A percentile compares a stretch with the other conserved stretches of the same genome.
Evolutionary conservation across 2,329 filamentous ascomycete species (phyloP).

Genomic region (Neonectria neomacrospora): DNA sequence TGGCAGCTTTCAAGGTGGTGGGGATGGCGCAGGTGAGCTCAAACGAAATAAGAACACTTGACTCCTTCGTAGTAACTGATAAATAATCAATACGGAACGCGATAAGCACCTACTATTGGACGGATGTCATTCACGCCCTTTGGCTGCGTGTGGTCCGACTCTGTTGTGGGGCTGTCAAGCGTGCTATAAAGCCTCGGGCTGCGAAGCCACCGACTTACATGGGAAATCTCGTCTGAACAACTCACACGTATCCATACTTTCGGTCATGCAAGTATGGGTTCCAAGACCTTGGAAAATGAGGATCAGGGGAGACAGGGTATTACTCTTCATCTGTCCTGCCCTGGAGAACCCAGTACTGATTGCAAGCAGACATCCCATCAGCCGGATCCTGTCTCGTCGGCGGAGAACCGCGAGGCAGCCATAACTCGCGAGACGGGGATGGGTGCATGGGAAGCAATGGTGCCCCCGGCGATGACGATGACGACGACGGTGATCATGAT

Average conservation of each 20-base stretch:
- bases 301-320: not conserved
- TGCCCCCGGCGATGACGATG: not conserved
- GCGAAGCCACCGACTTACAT: not conserved
- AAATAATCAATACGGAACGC: no score
- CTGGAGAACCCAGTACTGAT: not conserved
- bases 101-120: no score
- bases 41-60: no score
- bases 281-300: not conserved
- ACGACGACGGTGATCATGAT: not conserved
- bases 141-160: not conserved
- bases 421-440: not conserved
- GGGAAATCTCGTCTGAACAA: not conserved
- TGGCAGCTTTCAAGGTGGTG: no score
- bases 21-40: no score
- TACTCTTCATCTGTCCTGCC: no score
- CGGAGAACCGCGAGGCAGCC: not conserved
- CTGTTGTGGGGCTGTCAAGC: not conserved
- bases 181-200: not conserved
- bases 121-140: not conserved
- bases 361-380: not conserved
- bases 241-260: not conserved
- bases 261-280: not conserved
- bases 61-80: no score
- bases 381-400: not conserved
- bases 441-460: not conserved